Evolutionary conservation across 805 yeast species (phyloP).

Genomic region (Wickerhamiella domercqiae): DNA sequence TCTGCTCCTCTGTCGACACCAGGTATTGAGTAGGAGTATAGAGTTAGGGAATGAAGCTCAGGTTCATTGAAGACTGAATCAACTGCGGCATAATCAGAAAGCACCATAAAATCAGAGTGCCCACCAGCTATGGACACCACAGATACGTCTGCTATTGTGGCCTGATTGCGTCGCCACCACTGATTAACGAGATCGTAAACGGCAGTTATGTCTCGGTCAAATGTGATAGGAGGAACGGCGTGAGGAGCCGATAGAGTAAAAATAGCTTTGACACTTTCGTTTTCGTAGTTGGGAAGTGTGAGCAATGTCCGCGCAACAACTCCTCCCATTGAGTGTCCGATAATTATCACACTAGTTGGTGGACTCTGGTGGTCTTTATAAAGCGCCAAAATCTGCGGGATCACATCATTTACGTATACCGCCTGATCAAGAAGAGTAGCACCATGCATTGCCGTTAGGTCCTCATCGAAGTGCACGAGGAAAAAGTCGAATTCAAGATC

Average conservation of each 20-base stretch:
- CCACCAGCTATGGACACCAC: slow-evolving; percentile 87
- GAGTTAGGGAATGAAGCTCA: slow-evolving; percentile 60
- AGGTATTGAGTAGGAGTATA: slow-evolving; percentile 74
- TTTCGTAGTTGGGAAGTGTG: slow-evolving; percentile 58
- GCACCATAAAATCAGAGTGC: slow-evolving; percentile 54
- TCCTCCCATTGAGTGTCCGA: slow-evolving; percentile 98
- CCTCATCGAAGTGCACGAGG: slow-evolving; percentile 89
- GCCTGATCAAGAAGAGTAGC: slow-evolving; percentile 87
- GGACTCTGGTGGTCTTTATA: slow-evolving; percentile 28
- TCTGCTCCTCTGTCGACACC: slow-evolving; percentile 88
- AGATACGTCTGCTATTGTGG: slow-evolving; percentile 37
- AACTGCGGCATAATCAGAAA: slow-evolving; percentile 78
- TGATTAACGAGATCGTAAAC: slow-evolving; percentile 60
- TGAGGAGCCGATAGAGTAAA: slow-evolving; percentile 85
- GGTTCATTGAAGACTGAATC: slow-evolving; percentile 47
- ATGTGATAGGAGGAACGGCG: slow-evolving; percentile 79
- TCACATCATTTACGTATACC: slow-evolving; percentile 79
- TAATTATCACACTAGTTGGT: slow-evolving; percentile 58
- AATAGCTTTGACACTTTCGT: slow-evolving; percentile 65
- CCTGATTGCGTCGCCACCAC: slow-evolving; percentile 44
- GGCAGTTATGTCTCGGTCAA: slow-evolving; percentile 72
- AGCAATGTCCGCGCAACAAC: slow-evolving; percentile 77
- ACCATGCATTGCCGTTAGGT: slow-evolving; percentile 92
- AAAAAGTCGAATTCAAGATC: slow-evolving; percentile 55
- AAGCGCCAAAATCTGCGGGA: slow-evolving; percentile 54